Evolutionary conservation across 345 rosid species (phyloP), one percentile per base, ranked within the genome.

Genomic region (Gossypium herbaceum): DNA sequence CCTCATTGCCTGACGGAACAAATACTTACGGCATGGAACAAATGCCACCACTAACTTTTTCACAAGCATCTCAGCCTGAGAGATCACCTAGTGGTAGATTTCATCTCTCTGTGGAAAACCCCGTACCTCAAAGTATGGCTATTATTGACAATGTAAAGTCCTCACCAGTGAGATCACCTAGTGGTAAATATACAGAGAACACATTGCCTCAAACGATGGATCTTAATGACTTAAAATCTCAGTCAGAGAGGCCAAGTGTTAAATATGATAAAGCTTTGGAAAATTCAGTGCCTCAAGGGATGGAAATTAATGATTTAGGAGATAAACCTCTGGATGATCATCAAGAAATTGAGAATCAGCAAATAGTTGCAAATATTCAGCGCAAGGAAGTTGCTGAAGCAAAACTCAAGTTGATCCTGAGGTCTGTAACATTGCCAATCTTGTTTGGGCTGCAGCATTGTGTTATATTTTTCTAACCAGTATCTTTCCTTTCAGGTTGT

Each of bases 321-420:
- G 78, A 80, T 73, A 79, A 79, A 25, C 79, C 77, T 72, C 20
- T 25, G 73, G 84, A 79, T 81, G 72, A 63, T 70, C 72, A 68
- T 64, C 81, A 76, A 79, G 87, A 79, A 76, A 75, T 73, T 4
- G 84, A 84, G 76, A 81, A 74, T 75, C 81, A 69, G 73, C 71
- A 75, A 64, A 81, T 71, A 60, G 71, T 80, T 76, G 78, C 73
- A 65, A 60, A 79, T 58, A 73, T 79, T 68, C 81, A 80, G 68
- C 83, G 84, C 57, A 70, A 29, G 44, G 88, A 89, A 86, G 87
- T 88, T 84, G 85, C 89, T 1, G 80, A 78, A 72, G 96, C 98
- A 82, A 91, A 90, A 82, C 90, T 93, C 77, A 93, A 86, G 86
- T 82, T 91, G 88, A 90, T 91, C 76, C 78, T 90, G 78, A 91